phyloP scores from a whole-genome alignment of 75 land plant genomes.

The Ceratopteris richardii region DNA sequence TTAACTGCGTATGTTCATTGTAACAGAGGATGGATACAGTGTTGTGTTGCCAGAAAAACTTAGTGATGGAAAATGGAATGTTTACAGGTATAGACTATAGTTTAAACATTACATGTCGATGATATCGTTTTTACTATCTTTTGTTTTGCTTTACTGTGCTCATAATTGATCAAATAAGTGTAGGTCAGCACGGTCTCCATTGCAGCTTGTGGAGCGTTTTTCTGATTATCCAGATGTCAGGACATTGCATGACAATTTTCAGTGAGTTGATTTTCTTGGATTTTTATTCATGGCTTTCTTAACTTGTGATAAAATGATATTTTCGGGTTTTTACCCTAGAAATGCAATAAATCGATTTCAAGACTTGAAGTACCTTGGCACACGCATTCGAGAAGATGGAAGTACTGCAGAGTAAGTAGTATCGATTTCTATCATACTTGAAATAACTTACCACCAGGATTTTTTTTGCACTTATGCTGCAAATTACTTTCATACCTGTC shows the following conservation, averaged over 20 bases:
- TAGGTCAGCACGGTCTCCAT: slow-evolving; percentile 75
- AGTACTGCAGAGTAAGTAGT: slow-evolving; percentile 88
- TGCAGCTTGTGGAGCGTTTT: slow-evolving; percentile 64
- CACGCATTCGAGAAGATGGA: slow-evolving; percentile 82
- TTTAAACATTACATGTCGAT: no score
- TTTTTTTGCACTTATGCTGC: no score
- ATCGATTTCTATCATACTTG: no score
- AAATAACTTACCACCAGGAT: no score
- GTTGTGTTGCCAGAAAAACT: slow-evolving; percentile 87
- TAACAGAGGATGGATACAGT: slow-evolving; percentile 72
- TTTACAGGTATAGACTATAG: slow-evolving; percentile 63
- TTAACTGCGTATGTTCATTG: neutral
- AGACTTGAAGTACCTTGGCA: slow-evolving; percentile 81
- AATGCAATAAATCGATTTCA: slow-evolving; percentile 49
- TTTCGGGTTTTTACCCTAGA: slow-evolving; percentile 23
- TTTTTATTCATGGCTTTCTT: no score
- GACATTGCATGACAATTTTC: slow-evolving; percentile 93
- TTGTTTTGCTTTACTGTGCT: neutral
- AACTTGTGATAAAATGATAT: neutral
- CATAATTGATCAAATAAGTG: neutral
- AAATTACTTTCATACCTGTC: no score
- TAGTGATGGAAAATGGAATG: slow-evolving; percentile 87
- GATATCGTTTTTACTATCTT: neutral
- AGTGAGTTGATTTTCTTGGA: slow-evolving; percentile 44
- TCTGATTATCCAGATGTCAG: slow-evolving; percentile 69